These are phyloP conservation scores for Metarhizium brunneum DNA, from an alignment of 2,329 filamentous ascomycete genomes.

Conservation along the genomic window DNA sequence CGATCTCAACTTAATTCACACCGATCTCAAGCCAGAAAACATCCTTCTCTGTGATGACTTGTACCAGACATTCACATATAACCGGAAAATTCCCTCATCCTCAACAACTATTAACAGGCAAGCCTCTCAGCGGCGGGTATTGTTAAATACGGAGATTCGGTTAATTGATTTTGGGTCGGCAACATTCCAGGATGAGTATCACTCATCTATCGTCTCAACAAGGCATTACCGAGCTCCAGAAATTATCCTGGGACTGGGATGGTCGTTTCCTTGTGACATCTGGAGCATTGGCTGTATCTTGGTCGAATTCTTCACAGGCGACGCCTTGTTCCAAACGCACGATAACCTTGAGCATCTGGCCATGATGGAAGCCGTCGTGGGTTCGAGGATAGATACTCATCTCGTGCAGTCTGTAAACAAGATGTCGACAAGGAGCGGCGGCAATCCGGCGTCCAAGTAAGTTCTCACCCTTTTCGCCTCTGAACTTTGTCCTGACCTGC, in stretches of 20 bases:
- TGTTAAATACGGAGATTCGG: slow-evolving; percentile 60
- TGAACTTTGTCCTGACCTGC: not conserved
- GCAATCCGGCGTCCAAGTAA: slow-evolving; percentile 57
- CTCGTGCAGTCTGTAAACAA: slow-evolving; percentile 42
- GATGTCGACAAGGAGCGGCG: slow-evolving; percentile 45
- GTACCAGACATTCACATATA: slow-evolving; percentile 64
- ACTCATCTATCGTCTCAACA: slow-evolving; percentile 62
- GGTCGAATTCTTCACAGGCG: slow-evolving; percentile 63
- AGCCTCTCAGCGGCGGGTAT: slow-evolving; percentile 53
- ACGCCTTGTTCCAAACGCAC: slow-evolving; percentile 63
- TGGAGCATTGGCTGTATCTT: slow-evolving; percentile 68
- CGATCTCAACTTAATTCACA: slow-evolving; percentile 95
- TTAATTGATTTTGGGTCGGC: slow-evolving; percentile 65
- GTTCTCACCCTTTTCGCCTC: slow-evolving; percentile 11
- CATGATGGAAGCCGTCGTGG: slow-evolving; percentile 67
- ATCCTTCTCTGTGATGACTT: slow-evolving; percentile 56
- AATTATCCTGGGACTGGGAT: slow-evolving; percentile 61
- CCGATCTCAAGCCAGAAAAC: slow-evolving; percentile 64
- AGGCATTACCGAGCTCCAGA: slow-evolving; percentile 62
- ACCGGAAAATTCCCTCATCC: slow-evolving; percentile 59
- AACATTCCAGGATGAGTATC: slow-evolving; percentile 65
- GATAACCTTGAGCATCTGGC: slow-evolving; percentile 64
- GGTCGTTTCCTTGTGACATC: slow-evolving; percentile 64
- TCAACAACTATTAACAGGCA: slow-evolving; percentile 50
- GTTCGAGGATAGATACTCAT: slow-evolving; percentile 46